Base-by-base conservation (phyloP, 2,329 filamentous ascomycete genomes). In the Colletotrichum viniferum region DNA sequence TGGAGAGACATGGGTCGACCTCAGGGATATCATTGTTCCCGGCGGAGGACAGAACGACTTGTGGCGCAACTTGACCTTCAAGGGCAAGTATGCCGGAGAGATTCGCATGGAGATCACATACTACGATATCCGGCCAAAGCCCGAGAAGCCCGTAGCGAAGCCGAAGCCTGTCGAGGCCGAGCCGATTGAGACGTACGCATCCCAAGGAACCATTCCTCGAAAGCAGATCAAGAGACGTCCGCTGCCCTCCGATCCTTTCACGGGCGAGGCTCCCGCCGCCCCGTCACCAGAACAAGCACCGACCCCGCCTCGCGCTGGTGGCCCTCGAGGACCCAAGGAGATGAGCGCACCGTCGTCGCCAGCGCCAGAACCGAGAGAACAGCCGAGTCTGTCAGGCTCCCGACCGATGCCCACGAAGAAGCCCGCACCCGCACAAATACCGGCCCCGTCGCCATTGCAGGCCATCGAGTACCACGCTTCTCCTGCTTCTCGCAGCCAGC, bases 41-140 rank as follows among this genome's bases (percentile, higher is more conserved):
- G 96, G 97, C 63, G 97, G 97, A 64, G 96, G 97, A n/a, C 95
- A 98, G 85, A 96, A 91, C 81, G 97, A 99, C 84, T 88, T 95
- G 71, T 99, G 97, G 97, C 96, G 98, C 83, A 92, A 89, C 74
- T 88, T 99, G 79, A 94, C 91, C 78, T 98, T 92, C 88, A 95
- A 93, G 82, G 96, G 96, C 77, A 98, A 98, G 88, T 99, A 98
- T 81, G 96, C 97, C 8, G 97, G 97, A 71, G 96, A 98, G 84
- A 93, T 99, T 78, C 91, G 96, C 78, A 93, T 99, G 78, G 97
- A 99, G 85, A 93, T 98, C 85, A 99, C 97, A 56, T 99, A 94
- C 86, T 99, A 98, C 87, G 97, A 99, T 83, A 93, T 90, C 71
- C 91, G 96, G 30, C 94, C 95, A 24, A 97, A 97, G 85, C 90